These are phyloP conservation scores for Botryotinia convoluta DNA, from an alignment of 2,329 filamentous ascomycete species.

Conservation along the genomic window DNA sequence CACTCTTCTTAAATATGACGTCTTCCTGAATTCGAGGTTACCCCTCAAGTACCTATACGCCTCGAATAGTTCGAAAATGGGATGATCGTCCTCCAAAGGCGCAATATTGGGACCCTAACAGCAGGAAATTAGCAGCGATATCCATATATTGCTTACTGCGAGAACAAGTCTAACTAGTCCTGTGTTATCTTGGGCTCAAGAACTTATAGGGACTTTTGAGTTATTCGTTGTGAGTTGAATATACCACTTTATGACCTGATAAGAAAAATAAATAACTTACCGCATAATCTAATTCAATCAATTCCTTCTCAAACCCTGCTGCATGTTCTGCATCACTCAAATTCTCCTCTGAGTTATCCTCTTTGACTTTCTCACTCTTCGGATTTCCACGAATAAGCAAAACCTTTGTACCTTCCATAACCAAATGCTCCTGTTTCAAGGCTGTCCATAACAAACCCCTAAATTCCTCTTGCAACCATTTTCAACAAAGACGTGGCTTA, in stretches of 20 bases:
- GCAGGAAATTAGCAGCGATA: not conserved
- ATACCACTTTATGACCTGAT: not conserved
- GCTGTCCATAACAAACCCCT: conserved; percentile 70
- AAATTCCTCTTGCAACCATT: conserved; percentile 73
- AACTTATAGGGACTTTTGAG: not conserved
- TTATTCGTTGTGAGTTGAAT: too few relatives aligned
- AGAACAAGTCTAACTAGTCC: rapidly evolving
- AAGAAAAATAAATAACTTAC: conserved; percentile 43
- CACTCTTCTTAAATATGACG: not conserved
- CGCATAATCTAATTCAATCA: conserved; percentile 74
- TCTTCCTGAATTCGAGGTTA: not conserved
- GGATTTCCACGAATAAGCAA: conserved; percentile 69
- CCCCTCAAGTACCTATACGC: too few relatives aligned
- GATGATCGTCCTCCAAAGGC: conserved; percentile 47
- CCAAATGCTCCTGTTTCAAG: conserved; percentile 68
- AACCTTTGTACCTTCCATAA: conserved; percentile 73
- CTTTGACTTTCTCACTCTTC: conserved; percentile 54
- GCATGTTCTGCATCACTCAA: conserved; percentile 65
- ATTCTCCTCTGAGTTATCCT: conserved; percentile 64
- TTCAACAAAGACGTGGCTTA: conserved; percentile 65
- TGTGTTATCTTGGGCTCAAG: not conserved
- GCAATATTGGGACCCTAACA: conserved; percentile 55
- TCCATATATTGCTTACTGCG: conserved; percentile 37
- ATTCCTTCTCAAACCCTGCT: conserved; percentile 52
- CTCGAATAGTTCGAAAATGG: conserved; percentile 51